phyloP scores from a whole-genome alignment of 75 land plant species.

The Pinus albicaulis region DNA sequence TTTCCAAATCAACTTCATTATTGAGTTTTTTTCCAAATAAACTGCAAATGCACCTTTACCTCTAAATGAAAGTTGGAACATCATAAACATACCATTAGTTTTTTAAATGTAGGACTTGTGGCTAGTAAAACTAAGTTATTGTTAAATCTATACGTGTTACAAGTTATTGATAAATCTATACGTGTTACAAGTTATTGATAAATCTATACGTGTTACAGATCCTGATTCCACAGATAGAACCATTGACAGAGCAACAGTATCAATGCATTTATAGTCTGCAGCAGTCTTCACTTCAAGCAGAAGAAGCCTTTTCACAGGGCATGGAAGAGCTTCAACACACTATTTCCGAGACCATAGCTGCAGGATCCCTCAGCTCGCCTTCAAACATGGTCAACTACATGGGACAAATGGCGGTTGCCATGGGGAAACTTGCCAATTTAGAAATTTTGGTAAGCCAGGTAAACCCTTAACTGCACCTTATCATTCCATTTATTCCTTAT shows the following conservation, averaged over 20 bases:
- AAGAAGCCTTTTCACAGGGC: slow-evolving; percentile 79
- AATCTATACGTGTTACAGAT: slow-evolving; percentile 23
- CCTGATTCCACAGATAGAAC: slow-evolving; percentile 61
- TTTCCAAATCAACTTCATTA: too few relatives aligned
- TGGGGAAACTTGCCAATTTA: slow-evolving; percentile 35
- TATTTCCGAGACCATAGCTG: slow-evolving; percentile 54
- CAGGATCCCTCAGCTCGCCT: slow-evolving; percentile 31
- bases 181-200: too few relatives aligned
- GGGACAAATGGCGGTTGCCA: slow-evolving; percentile 43
- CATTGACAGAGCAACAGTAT: slow-evolving; percentile 73
- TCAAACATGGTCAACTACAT: slow-evolving; percentile 38
- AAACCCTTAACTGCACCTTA: neutral
- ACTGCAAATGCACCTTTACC: too few relatives aligned
- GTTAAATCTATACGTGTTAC: too few relatives aligned
- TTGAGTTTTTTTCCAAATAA: too few relatives aligned
- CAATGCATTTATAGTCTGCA: slow-evolving; percentile 64
- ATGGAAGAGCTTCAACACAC: slow-evolving; percentile 71
- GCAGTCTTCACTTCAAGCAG: slow-evolving; percentile 72
- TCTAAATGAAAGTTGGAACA: too few relatives aligned
- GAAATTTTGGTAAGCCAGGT: slow-evolving; percentile 47
- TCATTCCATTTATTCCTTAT: neutral
- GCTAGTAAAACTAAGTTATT: too few relatives aligned
- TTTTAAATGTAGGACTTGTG: too few relatives aligned
- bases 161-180: too few relatives aligned
- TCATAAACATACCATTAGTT: too few relatives aligned